These are phyloP conservation scores for Salix brachista DNA, from an alignment of 345 rosid genomes.

Conservation along the genomic window DNA sequence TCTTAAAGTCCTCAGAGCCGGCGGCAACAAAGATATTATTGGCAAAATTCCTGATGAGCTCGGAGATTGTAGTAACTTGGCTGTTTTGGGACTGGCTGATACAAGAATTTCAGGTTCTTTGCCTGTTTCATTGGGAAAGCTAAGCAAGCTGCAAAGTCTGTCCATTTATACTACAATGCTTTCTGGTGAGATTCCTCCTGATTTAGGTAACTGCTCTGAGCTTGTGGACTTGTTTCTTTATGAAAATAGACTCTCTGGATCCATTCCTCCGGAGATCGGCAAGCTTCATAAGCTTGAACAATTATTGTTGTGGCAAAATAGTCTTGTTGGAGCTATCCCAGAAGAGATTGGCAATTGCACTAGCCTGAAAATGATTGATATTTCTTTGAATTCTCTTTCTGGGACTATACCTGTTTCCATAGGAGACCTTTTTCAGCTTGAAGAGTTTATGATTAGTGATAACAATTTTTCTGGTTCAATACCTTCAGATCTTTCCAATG, in stretches of 20 bases:
- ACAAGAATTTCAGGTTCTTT: conserved; percentile 66
- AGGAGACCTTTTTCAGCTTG: conserved; percentile 56
- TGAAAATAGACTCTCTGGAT: conserved; percentile 76
- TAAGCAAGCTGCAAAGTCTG: conserved; percentile 62
- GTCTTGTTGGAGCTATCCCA: conserved; percentile 71
- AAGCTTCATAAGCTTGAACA: conserved; percentile 66
- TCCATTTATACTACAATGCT: conserved; percentile 70
- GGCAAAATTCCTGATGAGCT: conserved; percentile 74
- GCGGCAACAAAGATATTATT: conserved; percentile 71
- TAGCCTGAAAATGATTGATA: conserved; percentile 63
- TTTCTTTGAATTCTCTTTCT: conserved; percentile 76
- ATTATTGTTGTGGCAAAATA: conserved; percentile 75
- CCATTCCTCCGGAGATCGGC: conserved; percentile 67
- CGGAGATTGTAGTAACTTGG: conserved; percentile 67
- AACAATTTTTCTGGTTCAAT: conserved; percentile 86
- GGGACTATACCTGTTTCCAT: conserved; percentile 64
- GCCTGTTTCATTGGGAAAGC: conserved; percentile 69
- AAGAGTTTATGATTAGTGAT: conserved; percentile 84
- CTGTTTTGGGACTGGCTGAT: conserved; percentile 75
- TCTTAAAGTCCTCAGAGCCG: conserved; percentile 71
- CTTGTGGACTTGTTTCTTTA: conserved; percentile 73
- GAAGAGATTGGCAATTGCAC: conserved; percentile 81
- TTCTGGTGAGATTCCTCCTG: conserved; percentile 83
- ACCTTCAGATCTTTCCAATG: conserved; percentile 60
- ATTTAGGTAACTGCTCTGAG: conserved; percentile 79